Evolutionary conservation across 306 rosid genomes (phyloP).

Genomic region (Oemleria cerasiformis): DNA sequence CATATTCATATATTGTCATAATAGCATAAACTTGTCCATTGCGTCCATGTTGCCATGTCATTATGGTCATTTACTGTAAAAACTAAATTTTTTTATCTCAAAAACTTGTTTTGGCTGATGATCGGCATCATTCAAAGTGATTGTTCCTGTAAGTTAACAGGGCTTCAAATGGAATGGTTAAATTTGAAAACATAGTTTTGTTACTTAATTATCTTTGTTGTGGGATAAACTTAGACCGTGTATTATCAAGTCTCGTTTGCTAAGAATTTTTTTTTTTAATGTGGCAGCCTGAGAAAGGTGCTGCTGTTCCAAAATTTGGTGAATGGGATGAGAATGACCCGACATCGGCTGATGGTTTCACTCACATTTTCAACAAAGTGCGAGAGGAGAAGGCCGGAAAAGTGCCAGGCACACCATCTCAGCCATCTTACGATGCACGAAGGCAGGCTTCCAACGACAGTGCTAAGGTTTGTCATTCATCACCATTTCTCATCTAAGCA

Average conservation of each 20-base stretch:
- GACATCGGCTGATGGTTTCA: slow-evolving; percentile 75
- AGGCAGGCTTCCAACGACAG: slow-evolving; percentile 32
- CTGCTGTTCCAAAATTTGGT: slow-evolving; percentile 96
- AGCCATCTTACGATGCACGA: slow-evolving; percentile 29
- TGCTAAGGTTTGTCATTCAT: slow-evolving; percentile 43
- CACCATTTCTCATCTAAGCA: neutral
- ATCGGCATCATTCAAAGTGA: neutral
- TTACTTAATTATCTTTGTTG: neutral
- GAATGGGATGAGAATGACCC: slow-evolving; percentile 89
- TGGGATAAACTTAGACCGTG: neutral
- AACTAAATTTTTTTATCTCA: neutral
- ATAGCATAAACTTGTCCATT: slow-evolving; percentile 1
- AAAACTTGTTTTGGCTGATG: neutral
- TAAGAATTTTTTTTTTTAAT: slow-evolving; percentile 24
- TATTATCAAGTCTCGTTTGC: slow-evolving; percentile 2
- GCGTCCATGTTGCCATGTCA: neutral
- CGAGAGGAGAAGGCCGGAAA: slow-evolving; percentile 59
- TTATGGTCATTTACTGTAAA: neutral
- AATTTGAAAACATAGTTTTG: neutral
- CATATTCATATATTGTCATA: neutral
- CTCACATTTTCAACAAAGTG: slow-evolving; percentile 81
- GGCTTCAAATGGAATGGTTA: neutral
- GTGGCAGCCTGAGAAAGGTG: slow-evolving; percentile 76
- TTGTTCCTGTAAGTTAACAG: neutral
- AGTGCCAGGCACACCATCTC: slow-evolving; percentile 43